Conservation (phyloP, 2,329 filamentous ascomycete species). For the Colletotrichum spinosum region DNA sequence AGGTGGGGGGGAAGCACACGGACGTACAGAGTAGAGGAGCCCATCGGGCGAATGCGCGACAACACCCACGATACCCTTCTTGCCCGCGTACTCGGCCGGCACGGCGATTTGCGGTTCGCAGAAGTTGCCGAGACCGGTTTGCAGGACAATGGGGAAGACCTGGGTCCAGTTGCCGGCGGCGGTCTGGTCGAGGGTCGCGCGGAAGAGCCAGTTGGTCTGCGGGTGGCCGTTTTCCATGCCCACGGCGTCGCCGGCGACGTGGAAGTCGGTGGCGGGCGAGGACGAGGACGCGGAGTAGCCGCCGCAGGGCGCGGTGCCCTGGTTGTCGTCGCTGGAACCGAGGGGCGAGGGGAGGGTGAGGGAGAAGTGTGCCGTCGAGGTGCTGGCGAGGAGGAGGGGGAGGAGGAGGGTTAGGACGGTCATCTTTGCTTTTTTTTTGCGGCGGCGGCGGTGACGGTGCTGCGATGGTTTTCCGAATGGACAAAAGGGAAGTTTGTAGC, state of each 20-base stretch:
- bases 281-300: conserved; percentile 60
- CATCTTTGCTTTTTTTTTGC: conserved; percentile 28
- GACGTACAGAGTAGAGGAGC: conserved; percentile 65
- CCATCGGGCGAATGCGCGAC: conserved; percentile 66
- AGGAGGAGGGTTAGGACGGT: conserved; percentile 41
- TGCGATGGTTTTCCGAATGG: neutral
- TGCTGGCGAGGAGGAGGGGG: conserved; percentile 51
- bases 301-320: conserved; percentile 64
- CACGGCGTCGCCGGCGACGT: conserved; percentile 67
- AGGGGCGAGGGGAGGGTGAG: conserved; percentile 60
- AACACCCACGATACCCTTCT: conserved; percentile 66
- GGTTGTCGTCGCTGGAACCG: conserved; percentile 58
- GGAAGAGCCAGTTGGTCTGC: conserved; percentile 67
- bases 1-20: neutral
- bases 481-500: neutral
- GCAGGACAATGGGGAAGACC: conserved; percentile 64
- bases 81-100: conserved; percentile 60
- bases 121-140: conserved; percentile 65
- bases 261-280: conserved; percentile 59
- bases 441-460: neutral
- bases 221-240: conserved; percentile 61
- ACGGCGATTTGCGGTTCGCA: conserved; percentile 63
- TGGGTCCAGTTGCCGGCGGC: conserved; percentile 65
- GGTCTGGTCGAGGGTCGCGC: conserved; percentile 63
- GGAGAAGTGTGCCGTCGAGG: conserved; percentile 65